Base-by-base conservation (phyloP, 805 yeast genomes). In the Vanderwaltozyma polyspora region DNA sequence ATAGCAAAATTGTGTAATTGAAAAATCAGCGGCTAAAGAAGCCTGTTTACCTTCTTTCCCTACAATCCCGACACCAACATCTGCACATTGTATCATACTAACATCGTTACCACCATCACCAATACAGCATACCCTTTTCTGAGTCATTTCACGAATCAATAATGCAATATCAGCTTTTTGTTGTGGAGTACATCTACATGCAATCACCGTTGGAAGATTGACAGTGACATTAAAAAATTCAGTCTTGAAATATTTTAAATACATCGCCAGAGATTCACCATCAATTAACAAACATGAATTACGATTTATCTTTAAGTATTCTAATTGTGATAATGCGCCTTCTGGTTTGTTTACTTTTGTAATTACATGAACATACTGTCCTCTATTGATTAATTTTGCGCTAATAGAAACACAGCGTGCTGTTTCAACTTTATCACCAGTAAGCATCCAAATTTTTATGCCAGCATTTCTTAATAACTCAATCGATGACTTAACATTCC, bases 61-160 rank as follows among this genome's bases (percentile, higher is more conserved):
- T 15, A 91, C 98, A 45, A 91, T 91, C 37, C 99, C 99, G 19
- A 91, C 94, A 39, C 99, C 99, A 8, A 91, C 95, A 63, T 93
- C 95, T 1, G 99, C 98, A 45, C 93, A 80, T 60, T 91, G 98
- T 45, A 91, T 91, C 99, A 91, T 91, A 48, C 94, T 82, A 23
- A 91, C 99, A 60, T 91, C 99, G 51, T 91, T 91, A 48, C 99
- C 99, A 49, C 99, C 99, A 59, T 91, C 99, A 37, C 99, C 99
- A 45, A 91, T 93, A 52, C 97, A 91, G 45, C 97, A 89, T 2
- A 89, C 96, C 33, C 98, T 66, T 51, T 83, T 84, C 5, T 84
- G 83, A 0, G 97, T 91, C 21, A 73, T 61, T 39, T 72, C 72
- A 49, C 87, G 72, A 43, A 91, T 91, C 43, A 79, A 63, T 18